A percentile compares a stretch with the other conserved stretches of the same genome.
Conservation (phyloP, 768 basidiomycete genomes). For the Leucosporidium creatinivorum region DNA sequence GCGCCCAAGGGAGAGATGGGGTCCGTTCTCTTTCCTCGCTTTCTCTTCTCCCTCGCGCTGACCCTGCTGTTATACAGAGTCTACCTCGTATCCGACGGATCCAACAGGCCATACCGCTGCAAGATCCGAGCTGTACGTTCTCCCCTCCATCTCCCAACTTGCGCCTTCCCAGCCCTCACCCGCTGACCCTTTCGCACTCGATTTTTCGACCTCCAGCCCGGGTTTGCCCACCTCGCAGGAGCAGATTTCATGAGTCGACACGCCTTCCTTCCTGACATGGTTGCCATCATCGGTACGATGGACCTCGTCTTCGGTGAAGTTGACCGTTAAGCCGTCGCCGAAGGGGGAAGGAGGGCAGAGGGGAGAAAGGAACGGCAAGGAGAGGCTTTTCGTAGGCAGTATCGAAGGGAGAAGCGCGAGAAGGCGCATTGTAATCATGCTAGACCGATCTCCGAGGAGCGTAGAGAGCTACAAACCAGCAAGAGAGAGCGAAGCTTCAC, state of each 20-base stretch:
- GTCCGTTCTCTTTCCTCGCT: neutral
- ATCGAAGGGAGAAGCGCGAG: too few species aligned
- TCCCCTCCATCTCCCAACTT: neutral
- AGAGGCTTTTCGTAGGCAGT: too few species aligned
- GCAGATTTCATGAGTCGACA: constrained; percentile 98
- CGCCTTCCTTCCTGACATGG: constrained; percentile 44
- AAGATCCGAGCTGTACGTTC: constrained; percentile 72
- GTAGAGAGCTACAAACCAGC: too few species aligned
- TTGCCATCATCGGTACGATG: constrained; percentile 97
- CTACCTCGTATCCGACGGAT: constrained; percentile 95
- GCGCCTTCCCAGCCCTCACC: neutral
- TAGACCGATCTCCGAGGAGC: too few species aligned
- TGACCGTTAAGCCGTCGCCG: constrained; percentile 1
- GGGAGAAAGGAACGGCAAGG: too few species aligned
- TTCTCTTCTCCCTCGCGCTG: neutral
- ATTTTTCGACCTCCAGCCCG: constrained; percentile 2
- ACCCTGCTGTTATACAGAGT: constrained; percentile 72
- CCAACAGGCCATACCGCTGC: constrained; percentile 92
- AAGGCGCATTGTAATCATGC: too few species aligned
- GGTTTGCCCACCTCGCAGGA: constrained; percentile 67
- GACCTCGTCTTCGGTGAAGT: constrained; percentile 38
- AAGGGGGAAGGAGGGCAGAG: too few species aligned
- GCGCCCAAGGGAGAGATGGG: constrained; percentile 97
- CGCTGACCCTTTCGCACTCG: neutral
- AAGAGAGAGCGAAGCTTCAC: too few species aligned